Conservation (phyloP, 768 basidiomycete genomes). For the Mycena kentingensis region DNA sequence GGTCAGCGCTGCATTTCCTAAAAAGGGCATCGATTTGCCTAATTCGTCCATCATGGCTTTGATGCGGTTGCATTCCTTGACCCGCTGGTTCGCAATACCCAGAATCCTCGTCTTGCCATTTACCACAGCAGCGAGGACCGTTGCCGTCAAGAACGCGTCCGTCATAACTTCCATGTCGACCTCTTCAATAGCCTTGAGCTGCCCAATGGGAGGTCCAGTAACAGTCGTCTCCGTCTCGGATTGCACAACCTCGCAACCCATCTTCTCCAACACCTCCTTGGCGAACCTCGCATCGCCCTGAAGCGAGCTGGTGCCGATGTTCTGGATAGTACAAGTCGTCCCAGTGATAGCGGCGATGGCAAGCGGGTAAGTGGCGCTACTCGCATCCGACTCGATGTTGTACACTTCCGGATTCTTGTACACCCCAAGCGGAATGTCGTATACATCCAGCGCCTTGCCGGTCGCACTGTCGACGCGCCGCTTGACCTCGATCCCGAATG, state of each 20-base stretch:
- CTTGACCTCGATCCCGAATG: slow-evolving; percentile 80
- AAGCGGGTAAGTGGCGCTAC: slow-evolving; percentile 94
- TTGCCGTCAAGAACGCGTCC: slow-evolving; percentile 96
- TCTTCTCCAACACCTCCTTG: slow-evolving; percentile 86
- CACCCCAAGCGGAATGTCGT: slow-evolving; percentile 79
- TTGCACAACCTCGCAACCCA: slow-evolving; percentile 93
- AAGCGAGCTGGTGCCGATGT: slow-evolving; percentile 86
- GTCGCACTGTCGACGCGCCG: slow-evolving; percentile 62
- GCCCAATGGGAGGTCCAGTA: slow-evolving; percentile 80
- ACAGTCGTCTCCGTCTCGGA: slow-evolving; percentile 90
- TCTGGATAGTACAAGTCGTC: slow-evolving; percentile 90
- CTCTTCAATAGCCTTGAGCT: slow-evolving; percentile 79
- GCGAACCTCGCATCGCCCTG: slow-evolving; percentile 99
- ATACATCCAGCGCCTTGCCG: slow-evolving; percentile 72
- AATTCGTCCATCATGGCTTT: slow-evolving; percentile 95
- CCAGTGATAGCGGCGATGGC: slow-evolving; percentile 97
- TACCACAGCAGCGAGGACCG: slow-evolving; percentile 84
- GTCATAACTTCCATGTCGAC: slow-evolving; percentile 99
- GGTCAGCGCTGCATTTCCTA: neutral
- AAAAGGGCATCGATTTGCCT: slow-evolving; percentile 43
- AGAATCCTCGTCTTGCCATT: slow-evolving; percentile 76
- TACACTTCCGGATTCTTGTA: slow-evolving; percentile 82
- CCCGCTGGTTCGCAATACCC: slow-evolving; percentile 96
- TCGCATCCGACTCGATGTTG: slow-evolving; percentile 94
- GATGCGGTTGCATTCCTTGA: slow-evolving; percentile 98